Conservation (phyloP, 164 flowering plant species). For the Nelumbo lutea region DNA sequence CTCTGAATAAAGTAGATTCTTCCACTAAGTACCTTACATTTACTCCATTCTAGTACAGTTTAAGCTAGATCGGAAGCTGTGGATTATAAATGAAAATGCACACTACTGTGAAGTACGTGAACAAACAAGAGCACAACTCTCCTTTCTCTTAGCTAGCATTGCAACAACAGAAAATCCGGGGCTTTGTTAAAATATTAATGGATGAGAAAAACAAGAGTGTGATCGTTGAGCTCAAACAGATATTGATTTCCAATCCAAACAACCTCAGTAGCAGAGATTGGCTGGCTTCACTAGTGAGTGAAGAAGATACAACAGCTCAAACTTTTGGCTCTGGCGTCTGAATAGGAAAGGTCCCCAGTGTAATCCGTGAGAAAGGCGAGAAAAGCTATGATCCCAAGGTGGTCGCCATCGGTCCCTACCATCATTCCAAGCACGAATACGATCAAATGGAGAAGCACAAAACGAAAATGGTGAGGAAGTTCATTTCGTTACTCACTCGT, state of each 20-base stretch:
- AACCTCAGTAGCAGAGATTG: too few species aligned
- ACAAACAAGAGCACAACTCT: too few species aligned
- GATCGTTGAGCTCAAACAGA: neutral
- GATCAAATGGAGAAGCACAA: neutral
- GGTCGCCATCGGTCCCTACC: neutral
- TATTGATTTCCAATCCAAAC: neutral
- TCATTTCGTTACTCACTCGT: neutral
- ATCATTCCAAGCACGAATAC: neutral
- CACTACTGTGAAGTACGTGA: too few species aligned
- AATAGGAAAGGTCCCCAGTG: neutral
- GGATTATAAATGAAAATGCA: too few species aligned
- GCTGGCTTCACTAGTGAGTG: neutral
- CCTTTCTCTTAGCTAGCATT: too few species aligned
- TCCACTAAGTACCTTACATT: too few species aligned
- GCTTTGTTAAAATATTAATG: too few species aligned
- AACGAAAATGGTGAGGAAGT: neutral
- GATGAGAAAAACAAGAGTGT: too few species aligned
- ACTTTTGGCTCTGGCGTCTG: neutral
- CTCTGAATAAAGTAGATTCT: too few species aligned
- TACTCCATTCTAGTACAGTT: too few species aligned
- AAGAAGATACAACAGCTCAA: neutral
- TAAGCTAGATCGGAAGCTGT: too few species aligned
- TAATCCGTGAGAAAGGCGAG: neutral
- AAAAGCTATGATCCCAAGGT: neutral
- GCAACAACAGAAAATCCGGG: too few species aligned